phyloP scores from a whole-genome alignment of 345 rosid species.

The Populus euphratica region DNA sequence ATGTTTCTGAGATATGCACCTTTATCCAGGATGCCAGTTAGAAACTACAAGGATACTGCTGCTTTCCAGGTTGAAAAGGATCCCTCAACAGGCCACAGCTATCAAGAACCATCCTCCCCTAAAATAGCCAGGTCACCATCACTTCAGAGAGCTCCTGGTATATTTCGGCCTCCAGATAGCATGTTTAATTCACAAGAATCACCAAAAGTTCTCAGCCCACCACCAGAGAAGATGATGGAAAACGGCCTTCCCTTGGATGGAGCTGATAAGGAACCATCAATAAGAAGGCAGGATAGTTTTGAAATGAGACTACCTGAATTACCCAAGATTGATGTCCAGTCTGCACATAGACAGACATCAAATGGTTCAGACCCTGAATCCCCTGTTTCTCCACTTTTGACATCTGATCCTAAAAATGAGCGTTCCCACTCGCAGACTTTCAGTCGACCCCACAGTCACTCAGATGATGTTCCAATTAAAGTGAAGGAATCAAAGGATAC shows the following conservation, averaged over 20 bases:
- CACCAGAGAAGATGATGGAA: slow-evolving; percentile 72
- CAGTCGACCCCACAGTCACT: slow-evolving; percentile 83
- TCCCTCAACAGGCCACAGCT: slow-evolving; percentile 77
- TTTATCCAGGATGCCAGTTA: slow-evolving; percentile 80
- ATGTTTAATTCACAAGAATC: slow-evolving; percentile 60
- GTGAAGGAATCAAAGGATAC: slow-evolving; percentile 47
- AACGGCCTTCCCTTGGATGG: slow-evolving; percentile 62
- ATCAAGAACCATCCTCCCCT: slow-evolving; percentile 88
- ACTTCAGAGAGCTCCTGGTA: slow-evolving; percentile 74
- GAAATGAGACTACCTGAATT: slow-evolving; percentile 91
- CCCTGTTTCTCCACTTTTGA: slow-evolving; percentile 94
- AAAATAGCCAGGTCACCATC: slow-evolving; percentile 87
- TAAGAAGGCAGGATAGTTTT: slow-evolving; percentile 95
- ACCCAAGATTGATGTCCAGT: slow-evolving; percentile 84
- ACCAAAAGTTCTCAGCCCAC: slow-evolving; percentile 65
- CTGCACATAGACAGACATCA: slow-evolving; percentile 55
- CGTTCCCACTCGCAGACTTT: slow-evolving; percentile 97
- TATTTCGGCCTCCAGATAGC: slow-evolving; percentile 55
- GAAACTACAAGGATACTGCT: slow-evolving; percentile 58
- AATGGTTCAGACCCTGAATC: slow-evolving; percentile 97
- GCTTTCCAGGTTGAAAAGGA: slow-evolving; percentile 84
- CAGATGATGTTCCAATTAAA: slow-evolving; percentile 59
- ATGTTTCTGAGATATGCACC: slow-evolving; percentile 16
- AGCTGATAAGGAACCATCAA: slow-evolving; percentile 78
- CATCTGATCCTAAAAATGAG: slow-evolving; percentile 88